Evolutionary conservation across 2,329 filamentous ascomycete genomes (phyloP).

Genomic region (Blastomyces parvus): DNA sequence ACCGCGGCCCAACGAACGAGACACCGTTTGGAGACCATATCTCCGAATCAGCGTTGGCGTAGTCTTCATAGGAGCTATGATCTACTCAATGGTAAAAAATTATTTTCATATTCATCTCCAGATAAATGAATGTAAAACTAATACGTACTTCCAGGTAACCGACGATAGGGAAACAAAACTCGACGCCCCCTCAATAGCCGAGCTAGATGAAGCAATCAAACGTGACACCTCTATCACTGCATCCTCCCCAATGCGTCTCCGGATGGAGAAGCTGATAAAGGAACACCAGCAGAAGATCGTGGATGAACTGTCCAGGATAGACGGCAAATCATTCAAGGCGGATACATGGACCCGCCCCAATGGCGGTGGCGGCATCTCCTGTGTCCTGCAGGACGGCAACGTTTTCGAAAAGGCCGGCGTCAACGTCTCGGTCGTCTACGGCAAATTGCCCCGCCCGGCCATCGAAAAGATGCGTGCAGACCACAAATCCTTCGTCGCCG

Average conservation of each 20-base stretch:
- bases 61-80: conserved; percentile 40
- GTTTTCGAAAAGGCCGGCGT: conserved; percentile 98
- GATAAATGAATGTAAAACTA: neutral
- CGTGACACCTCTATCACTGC: conserved; percentile 64
- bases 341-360: conserved; percentile 83
- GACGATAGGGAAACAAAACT: conserved; percentile 31
- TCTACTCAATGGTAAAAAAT: conserved; percentile 42
- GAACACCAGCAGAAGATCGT: conserved; percentile 86
- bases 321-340: conserved; percentile 68
- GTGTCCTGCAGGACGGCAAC: conserved; percentile 89
- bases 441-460: conserved; percentile 72
- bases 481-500: conserved; percentile 76
- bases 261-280: conserved; percentile 96
- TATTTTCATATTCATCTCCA: neutral
- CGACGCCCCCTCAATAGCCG: conserved; percentile 58
- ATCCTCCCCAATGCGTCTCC: conserved; percentile 86
- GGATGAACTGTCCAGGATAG: conserved; percentile 67
- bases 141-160: conserved; percentile 17
- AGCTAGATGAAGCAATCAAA: conserved; percentile 73
- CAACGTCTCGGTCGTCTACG: conserved; percentile 91
- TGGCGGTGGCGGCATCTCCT: conserved; percentile 87
- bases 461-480: conserved; percentile 91
- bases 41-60: conserved; percentile 41
- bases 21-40: conserved; percentile 38
- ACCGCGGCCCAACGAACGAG: conserved; percentile 20